Evolutionary conservation across 805 yeast species (phyloP), one percentile per base, ranked within the genome.

Genomic region (Teunomyces aglyptinius): DNA sequence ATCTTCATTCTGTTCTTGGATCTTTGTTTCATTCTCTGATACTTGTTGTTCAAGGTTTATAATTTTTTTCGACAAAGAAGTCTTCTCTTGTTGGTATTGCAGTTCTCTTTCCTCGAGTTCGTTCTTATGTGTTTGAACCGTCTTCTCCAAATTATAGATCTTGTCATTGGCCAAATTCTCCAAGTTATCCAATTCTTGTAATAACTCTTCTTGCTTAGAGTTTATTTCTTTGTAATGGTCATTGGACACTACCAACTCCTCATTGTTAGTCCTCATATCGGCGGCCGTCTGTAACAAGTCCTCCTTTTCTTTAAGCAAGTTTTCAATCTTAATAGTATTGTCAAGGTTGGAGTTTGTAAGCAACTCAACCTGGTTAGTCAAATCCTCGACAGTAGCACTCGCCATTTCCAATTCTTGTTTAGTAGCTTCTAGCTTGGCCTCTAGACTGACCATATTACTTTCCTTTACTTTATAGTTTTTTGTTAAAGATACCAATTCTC

Each of bases 401-500:
- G 38, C n/a, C 11, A 27, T 38, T 5, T 26, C 24, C 11, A 16
- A 24, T 5, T 28, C 35, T 18, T 19, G 19, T 31, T 44, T 40
- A 26, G 20, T 32, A 15, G 46, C 49, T 5, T 39, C 32, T 4
- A 49, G 20, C 32, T 44, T 48, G 7, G 27, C 35, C 15, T 54
- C 52, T 11, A 29, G n/a, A 13, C 19, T 22, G 11, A 6, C 20
- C 2, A 49, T 22, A 1, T 12, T 18, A 20, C 33, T 47, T 18
- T 51, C 54, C 44, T 56, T 58, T 11, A 53, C 49, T 43, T 53
- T 58, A 20, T 50, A 52, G 41, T 46, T 58, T 47, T 63, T 64
- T n/a, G 58, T 60, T 19, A 52, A 39, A 1, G 61, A 59, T 13
- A 59, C 63, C 44, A 63, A 49, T 40, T 64, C 71, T 26, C 63